Evolutionary conservation across 495 filamentous ascomycete species (phyloP).

Genomic region (Astrothelium subdiscretum): DNA sequence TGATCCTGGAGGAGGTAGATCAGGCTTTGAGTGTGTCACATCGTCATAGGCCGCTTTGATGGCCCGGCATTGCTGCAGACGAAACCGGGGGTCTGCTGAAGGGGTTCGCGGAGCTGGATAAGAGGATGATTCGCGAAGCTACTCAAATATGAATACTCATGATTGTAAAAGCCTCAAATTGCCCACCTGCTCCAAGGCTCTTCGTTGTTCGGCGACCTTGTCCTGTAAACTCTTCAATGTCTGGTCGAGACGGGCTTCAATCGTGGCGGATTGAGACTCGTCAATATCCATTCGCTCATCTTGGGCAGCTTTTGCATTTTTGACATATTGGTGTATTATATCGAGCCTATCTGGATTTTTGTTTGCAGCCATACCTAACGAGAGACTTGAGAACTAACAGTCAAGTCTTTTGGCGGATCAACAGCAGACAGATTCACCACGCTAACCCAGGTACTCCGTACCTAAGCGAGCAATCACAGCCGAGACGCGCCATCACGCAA

Average conservation of each 20-base stretch:
- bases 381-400: no score
- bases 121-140: constrained; percentile 9
- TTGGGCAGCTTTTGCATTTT: constrained; percentile 6
- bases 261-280: constrained; percentile 12
- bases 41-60: constrained; percentile 55
- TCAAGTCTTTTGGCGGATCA: background rate
- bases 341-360: constrained; percentile 3
- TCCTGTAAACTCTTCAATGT: constrained; percentile 54
- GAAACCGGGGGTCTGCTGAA: constrained; percentile 32
- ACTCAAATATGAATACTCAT: no score
- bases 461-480: no score
- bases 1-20: constrained; percentile 53
- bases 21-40: constrained; percentile 46
- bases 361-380: constrained; percentile 8
- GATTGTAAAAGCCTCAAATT: background rate
- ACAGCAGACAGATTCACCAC: no score
- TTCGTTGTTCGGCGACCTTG: constrained; percentile 53
- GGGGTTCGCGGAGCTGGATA: constrained; percentile 15
- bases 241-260: constrained; percentile 44
- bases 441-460: no score
- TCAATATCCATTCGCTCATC: constrained; percentile 16
- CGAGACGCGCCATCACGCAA: no score
- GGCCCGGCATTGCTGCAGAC: constrained; percentile 41
- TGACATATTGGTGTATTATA: constrained; percentile 18
- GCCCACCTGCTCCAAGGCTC: constrained; percentile 44